Conservation (phyloP, 2,329 filamentous ascomycete species). For the Blastomyces silverae region DNA sequence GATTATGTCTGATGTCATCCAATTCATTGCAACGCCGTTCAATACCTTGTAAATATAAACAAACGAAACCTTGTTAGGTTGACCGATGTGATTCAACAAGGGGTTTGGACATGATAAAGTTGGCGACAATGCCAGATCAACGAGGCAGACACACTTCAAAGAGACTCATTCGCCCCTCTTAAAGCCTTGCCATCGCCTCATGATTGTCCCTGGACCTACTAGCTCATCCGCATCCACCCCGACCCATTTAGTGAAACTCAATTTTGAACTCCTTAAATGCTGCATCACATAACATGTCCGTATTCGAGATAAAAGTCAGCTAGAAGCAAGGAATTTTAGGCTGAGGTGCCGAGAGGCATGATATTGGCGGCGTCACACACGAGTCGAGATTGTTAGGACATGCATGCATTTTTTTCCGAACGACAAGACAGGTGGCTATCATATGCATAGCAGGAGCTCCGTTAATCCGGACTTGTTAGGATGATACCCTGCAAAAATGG, state of each 20-base stretch:
- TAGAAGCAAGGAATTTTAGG: not conserved
- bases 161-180: constrained; percentile 7
- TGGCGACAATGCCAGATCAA: not conserved
- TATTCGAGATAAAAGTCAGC: not conserved
- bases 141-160: not conserved
- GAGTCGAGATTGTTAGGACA: not conserved
- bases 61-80: constrained; percentile 2
- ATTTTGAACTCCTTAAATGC: constrained; percentile 1
- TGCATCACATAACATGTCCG: not conserved
- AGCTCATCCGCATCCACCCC: not conserved
- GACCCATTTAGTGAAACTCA: constrained; percentile 10
- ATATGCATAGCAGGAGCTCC: not conserved
- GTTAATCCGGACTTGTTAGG: not conserved
- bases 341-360: not conserved
- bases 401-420: constrained; percentile 1
- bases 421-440: not conserved
- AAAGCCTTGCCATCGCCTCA: constrained; percentile 6
- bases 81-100: constrained; percentile 5
- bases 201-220: not conserved
- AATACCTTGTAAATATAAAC: constrained; percentile 13
- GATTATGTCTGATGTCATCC: not conserved
- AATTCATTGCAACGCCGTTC: not conserved
- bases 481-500: constrained; percentile 6
- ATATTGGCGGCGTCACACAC: not conserved
- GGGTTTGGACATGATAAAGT: not conserved